These are phyloP conservation scores for Podospora pseudocomata DNA, from an alignment of 495 filamentous ascomycete species.

Conservation along the genomic window DNA sequence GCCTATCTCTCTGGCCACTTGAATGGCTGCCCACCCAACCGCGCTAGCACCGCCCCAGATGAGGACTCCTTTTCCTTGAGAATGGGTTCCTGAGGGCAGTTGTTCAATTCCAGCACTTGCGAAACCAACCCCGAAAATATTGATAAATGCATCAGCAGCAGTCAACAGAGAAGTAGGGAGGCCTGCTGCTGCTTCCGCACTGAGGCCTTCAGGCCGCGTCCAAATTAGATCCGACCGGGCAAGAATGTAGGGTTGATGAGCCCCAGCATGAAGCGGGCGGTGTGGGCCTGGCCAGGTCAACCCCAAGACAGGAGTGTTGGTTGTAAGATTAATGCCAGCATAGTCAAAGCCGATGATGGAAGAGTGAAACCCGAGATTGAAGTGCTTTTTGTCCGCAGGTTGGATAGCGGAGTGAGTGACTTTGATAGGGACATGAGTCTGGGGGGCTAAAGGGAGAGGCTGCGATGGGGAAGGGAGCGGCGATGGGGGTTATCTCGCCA, in stretches of 20 bases:
- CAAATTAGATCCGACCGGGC: slow-evolving; percentile 8
- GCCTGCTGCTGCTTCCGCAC: neutral
- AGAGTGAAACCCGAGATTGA: slow-evolving; percentile 17
- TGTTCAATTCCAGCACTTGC: slow-evolving; percentile 1
- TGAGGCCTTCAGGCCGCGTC: neutral
- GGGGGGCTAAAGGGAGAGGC: no score
- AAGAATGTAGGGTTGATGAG: slow-evolving; percentile 19
- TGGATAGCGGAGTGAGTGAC: slow-evolving; percentile 19
- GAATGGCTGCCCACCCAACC: slow-evolving; percentile 16
- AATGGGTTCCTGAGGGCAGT: neutral
- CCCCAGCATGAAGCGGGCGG: slow-evolving; percentile 11
- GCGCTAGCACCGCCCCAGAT: slow-evolving; percentile 19
- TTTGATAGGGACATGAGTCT: neutral
- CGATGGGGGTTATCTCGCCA: no score
- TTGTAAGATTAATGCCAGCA: slow-evolving; percentile 9
- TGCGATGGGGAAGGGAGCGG: no score
- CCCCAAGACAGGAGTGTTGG: slow-evolving; percentile 10
- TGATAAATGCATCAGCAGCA: slow-evolving; percentile 17
- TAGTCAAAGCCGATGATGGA: slow-evolving; percentile 21
- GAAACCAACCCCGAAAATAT: slow-evolving; percentile 14
- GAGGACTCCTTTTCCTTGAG: neutral
- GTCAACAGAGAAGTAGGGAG: slow-evolving; percentile 11
- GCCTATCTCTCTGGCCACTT: slow-evolving; percentile 15
- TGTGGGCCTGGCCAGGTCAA: slow-evolving; percentile 10
- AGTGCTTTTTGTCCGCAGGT: slow-evolving; percentile 22